Percentiles rank a stretch among this genome's conserved stretches.
Conservation (phyloP, 345 rosid species). For the Arabidopsis thaliana region DNA sequence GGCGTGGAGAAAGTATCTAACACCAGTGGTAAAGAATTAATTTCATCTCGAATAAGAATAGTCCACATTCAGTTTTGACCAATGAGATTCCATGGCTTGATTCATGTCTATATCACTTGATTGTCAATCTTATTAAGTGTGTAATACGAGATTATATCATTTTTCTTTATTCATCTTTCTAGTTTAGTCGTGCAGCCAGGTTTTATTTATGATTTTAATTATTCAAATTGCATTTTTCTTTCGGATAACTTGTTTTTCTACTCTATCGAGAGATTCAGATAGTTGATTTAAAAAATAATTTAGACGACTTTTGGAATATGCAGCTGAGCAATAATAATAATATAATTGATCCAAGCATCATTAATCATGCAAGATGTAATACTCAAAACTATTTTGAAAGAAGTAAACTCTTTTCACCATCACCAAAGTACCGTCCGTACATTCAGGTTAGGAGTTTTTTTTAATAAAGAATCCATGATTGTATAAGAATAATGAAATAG, state of each 20-base stretch:
- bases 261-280: constrained; percentile 29
- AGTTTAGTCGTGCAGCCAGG: constrained; percentile 38
- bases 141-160: not conserved
- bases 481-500: not conserved
- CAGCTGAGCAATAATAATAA: constrained; percentile 6
- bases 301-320: constrained; percentile 50
- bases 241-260: constrained; percentile 18
- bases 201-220: constrained; percentile 6
- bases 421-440: constrained; percentile 24
- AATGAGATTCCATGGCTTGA: constrained; percentile 28
- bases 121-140: constrained; percentile 18
- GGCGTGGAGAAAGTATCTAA: constrained; percentile 29
- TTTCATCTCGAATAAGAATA: constrained; percentile 33
- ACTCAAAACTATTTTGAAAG: constrained; percentile 11
- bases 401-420: constrained; percentile 36
- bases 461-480: not conserved
- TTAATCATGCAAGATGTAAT: constrained; percentile 33
- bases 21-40: constrained; percentile 3
- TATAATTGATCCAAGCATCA: constrained; percentile 28
- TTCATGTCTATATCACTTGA: constrained; percentile 29
- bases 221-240: not conserved
- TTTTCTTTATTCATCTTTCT: not conserved
- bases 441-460: not conserved
- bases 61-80: constrained; percentile 23
- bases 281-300: constrained; percentile 31